Evolutionary conservation across 805 yeast genomes (phyloP).

Genomic region (Kuraishia piskuri): DNA sequence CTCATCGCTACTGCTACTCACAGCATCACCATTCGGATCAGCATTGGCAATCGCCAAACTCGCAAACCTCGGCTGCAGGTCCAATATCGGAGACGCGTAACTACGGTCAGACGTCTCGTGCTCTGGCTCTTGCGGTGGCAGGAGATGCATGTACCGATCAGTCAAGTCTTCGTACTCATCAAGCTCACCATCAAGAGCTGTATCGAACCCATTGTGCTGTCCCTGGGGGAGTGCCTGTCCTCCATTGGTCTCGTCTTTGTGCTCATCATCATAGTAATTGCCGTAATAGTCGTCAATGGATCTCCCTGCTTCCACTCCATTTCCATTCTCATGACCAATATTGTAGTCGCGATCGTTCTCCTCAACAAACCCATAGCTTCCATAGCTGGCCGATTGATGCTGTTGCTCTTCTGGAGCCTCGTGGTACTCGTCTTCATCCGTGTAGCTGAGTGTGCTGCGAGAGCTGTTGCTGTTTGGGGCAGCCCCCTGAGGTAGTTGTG

Average conservation of each 20-base stretch:
- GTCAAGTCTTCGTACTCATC: not conserved
- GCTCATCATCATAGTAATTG: not conserved
- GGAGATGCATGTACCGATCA: not conserved
- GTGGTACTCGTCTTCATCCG: not conserved
- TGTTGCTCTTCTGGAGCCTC: not conserved
- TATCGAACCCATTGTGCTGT: not conserved
- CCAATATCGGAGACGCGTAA: not conserved
- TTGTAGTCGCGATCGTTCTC: not conserved
- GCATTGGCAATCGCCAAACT: constrained; percentile 1
- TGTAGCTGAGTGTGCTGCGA: not conserved
- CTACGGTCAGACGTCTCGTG: not conserved
- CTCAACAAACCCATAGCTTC: not conserved
- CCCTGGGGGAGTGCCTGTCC: no score
- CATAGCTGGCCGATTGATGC: not conserved
- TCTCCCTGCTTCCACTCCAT: not conserved
- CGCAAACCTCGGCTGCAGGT: constrained; percentile 1
- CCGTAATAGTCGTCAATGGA: not conserved
- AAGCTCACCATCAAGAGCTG: not conserved
- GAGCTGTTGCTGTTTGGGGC: not conserved
- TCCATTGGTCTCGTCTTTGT: no score
- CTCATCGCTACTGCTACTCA: not conserved
- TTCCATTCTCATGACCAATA: not conserved
- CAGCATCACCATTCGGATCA: not conserved
- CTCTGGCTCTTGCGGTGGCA: not conserved
- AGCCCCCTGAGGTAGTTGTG: not conserved